Evolutionary conservation across 1,284 basidiomycete species (phyloP).

Genomic region (Cutaneotrichosporon cavernicola): DNA sequence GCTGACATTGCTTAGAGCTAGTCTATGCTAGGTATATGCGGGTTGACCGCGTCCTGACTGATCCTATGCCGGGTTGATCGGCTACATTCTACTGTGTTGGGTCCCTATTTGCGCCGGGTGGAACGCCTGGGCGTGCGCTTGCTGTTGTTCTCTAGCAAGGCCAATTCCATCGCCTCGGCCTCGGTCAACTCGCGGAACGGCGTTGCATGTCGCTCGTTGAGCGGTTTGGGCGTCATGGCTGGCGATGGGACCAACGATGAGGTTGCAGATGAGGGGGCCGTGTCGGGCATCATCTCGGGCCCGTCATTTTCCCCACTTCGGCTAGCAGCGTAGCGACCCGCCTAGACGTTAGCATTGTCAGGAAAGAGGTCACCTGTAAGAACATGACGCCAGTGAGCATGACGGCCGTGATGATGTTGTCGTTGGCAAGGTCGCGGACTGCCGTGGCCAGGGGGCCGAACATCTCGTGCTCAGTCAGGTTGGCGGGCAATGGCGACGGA

Average conservation of each 20-base stretch:
- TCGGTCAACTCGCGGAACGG: slow-evolving; percentile 48
- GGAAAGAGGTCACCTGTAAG: slow-evolving; percentile 36
- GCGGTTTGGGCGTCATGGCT: slow-evolving; percentile 15
- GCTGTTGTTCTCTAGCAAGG: not conserved
- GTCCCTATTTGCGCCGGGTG: not conserved
- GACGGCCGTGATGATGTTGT: slow-evolving; percentile 50
- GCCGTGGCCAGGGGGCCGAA: slow-evolving; percentile 40
- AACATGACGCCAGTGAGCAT: slow-evolving; percentile 52
- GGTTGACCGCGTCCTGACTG: not conserved
- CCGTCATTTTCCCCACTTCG: slow-evolving; percentile 10
- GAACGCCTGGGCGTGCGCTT: not conserved
- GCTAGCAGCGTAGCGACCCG: slow-evolving; percentile 45
- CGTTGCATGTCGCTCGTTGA: slow-evolving; percentile 32
- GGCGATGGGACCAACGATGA: slow-evolving; percentile 23
- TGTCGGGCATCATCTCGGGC: slow-evolving; percentile 5
- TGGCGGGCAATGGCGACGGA: slow-evolving; percentile 35
- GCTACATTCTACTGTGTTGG: not conserved
- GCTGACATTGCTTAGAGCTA: slow-evolving; percentile 1
- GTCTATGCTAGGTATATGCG: not conserved
- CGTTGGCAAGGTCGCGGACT: slow-evolving; percentile 47
- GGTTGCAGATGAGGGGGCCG: slow-evolving; percentile 15
- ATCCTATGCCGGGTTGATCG: not conserved
- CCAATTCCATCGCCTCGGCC: slow-evolving; percentile 41
- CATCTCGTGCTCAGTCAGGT: slow-evolving; percentile 34
- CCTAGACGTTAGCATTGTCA: slow-evolving; percentile 27